phyloP scores from a whole-genome alignment of 768 basidiomycete species.

The Phaeotremella fagi region DNA sequence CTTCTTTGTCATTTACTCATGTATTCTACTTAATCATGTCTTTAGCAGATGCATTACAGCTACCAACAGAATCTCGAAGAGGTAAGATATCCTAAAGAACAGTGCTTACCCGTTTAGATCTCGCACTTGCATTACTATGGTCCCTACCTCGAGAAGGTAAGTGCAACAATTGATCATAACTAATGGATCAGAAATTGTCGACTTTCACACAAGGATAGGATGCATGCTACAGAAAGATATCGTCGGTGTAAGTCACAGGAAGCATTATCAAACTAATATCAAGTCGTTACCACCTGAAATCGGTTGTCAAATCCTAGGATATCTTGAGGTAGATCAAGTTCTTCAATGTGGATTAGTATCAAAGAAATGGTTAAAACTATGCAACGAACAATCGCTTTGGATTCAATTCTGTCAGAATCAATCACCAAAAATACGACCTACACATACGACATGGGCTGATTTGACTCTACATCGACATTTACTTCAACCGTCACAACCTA shows the following conservation, averaged over 20 bases:
- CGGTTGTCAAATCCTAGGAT: conserved; percentile 14
- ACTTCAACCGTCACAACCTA: background rate
- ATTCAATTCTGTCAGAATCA: conserved; percentile 14
- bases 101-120: no score
- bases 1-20: no score
- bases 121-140: conserved; percentile 24
- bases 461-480: conserved; percentile 19
- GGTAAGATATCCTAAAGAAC: no score
- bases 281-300: conserved; percentile 33
- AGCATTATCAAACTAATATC: background rate
- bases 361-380: conserved; percentile 22
- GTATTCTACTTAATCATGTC: no score
- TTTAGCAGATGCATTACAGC: no score
- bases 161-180: background rate
- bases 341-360: conserved; percentile 25
- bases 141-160: conserved; percentile 37
- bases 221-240: conserved; percentile 37
- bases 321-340: conserved; percentile 26
- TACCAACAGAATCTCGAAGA: no score
- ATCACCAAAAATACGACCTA: conserved; percentile 22
- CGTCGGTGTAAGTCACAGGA: conserved; percentile 22
- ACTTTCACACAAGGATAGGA: conserved; percentile 14
- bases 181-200: conserved; percentile 21
- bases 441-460: conserved; percentile 32
- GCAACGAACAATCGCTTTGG: conserved; percentile 34